These are phyloP conservation scores for Zangia roseola DNA, from an alignment of 768 basidiomycete genomes.

Conservation along the genomic window DNA sequence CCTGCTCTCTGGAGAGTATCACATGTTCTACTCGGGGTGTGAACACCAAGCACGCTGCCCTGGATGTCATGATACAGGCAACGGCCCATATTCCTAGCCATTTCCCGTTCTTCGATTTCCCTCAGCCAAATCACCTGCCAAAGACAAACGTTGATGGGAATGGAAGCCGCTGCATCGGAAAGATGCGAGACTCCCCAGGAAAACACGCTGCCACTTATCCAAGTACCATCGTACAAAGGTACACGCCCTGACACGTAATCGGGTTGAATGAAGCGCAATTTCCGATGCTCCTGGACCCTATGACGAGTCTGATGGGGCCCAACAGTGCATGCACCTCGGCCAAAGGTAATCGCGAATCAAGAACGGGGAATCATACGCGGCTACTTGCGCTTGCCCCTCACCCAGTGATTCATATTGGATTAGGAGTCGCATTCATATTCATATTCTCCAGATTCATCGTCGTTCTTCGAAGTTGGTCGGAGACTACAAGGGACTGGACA, in stretches of 20 bases:
- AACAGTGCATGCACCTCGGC: slow-evolving; percentile 1
- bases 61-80: not conserved
- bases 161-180: slow-evolving; percentile 7
- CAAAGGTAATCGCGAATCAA: slow-evolving; percentile 10
- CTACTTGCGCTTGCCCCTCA: slow-evolving; percentile 1
- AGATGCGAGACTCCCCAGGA: not conserved
- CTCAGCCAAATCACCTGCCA: slow-evolving; percentile 9
- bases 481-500: not conserved
- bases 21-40: not conserved
- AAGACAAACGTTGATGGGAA: slow-evolving; percentile 3
- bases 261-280: slow-evolving; percentile 3
- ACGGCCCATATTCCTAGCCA: not conserved
- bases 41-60: not conserved
- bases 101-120: slow-evolving; percentile 8
- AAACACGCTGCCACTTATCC: not conserved
- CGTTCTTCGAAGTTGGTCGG: slow-evolving; percentile 2
- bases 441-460: slow-evolving; percentile 16
- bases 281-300: not conserved
- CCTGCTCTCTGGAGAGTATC: not conserved
- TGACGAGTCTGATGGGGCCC: not conserved
- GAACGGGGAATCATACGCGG: not conserved
- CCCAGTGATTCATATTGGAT: not conserved
- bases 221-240: not conserved
- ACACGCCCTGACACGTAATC: not conserved
- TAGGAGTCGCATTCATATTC: slow-evolving; percentile 5